Evolutionary conservation across 345 rosid species (phyloP).

Genomic region (Salix exigua): DNA sequence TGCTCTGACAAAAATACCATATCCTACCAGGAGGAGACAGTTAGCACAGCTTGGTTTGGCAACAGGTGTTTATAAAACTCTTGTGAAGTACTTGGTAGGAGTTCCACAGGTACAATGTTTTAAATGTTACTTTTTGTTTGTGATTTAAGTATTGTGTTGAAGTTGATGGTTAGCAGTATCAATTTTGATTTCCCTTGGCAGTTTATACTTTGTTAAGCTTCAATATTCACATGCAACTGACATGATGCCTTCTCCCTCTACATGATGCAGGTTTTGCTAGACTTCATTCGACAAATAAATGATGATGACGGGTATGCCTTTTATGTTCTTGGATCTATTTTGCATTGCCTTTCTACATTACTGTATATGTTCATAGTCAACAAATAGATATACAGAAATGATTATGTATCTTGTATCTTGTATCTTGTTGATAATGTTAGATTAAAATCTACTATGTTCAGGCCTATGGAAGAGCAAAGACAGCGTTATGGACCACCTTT

Average conservation of each 20-base stretch:
- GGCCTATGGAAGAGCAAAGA: conserved; percentile 99
- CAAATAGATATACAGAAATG: conserved; percentile 4
- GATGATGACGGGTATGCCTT: conserved; percentile 88
- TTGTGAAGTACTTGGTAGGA: conserved; percentile 95
- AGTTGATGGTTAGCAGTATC: background rate
- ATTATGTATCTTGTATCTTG: background rate
- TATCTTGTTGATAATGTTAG: background rate
- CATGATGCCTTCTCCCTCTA: conserved; percentile 9
- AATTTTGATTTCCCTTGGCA: background rate
- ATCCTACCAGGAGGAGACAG: conserved; percentile 70
- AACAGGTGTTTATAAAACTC: conserved; percentile 95
- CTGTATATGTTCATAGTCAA: background rate
- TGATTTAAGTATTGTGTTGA: background rate
- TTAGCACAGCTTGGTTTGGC: conserved; percentile 97
- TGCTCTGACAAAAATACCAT: conserved; percentile 12
- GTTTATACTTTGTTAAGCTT: conserved; percentile 12
- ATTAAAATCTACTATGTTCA: conserved; percentile 28
- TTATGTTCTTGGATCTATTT: conserved; percentile 1
- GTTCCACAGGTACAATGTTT: conserved; percentile 75
- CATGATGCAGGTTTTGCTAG: conserved; percentile 74
- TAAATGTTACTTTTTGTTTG: background rate
- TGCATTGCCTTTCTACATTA: background rate
- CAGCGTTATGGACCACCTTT: conserved; percentile 93
- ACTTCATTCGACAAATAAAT: conserved; percentile 85
- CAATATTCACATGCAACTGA: background rate